Evolutionary conservation across 192 early-diverging fungal species (phyloP), one percentile per base, ranked within the genome.

Genomic region (Podila verticillata): DNA sequence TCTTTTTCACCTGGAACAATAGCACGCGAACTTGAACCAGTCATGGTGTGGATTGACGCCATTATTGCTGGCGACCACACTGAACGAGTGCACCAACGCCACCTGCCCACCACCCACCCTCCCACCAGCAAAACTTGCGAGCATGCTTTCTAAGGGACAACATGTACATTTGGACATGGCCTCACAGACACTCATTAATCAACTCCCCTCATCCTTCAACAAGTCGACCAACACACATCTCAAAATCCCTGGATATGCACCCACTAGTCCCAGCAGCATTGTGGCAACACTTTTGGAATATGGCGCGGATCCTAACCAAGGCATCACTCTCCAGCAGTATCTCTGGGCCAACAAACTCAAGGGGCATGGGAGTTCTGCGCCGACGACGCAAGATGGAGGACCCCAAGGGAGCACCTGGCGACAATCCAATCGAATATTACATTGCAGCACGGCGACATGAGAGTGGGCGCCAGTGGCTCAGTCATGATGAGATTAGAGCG

Each of bases 1-100:
- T 63, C 30, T 59, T 13, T 7, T 17, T 66, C 20, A 59, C 26
- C 28, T 57, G 31, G 10, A 56, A 30, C 24, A 44, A 36, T 57
- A 84, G 83, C 57, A 57, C 24, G 83, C 83, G 4, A 84, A 84
- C 29, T 61, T 84, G 39, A 84, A 84, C 58, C 83, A 84, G 51
- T 72, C 83, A 47, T 84, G 83, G 83, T 84, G 70, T 54, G 83
- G 83, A 9, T 47, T 84, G 36, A 75, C 83, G 0, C 83, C 83
- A 7, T 47, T 84, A 10, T 57, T 84, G 5, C 39, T 84, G 47
- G 83, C 73, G 7, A 58, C 36, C 5, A 68, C 83, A 12, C 19
- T 80, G 61, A 80, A 80, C 29, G 77, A 80, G 34, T 80, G 69
- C 48, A 80, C 77, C 3, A 80, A 80, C 58, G 77, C 77, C 5